Percentiles rank a stretch among this genome's conserved stretches.
phyloP scores from a whole-genome alignment of 2,329 filamentous ascomycete genomes.

The Claviceps pazoutovae region DNA sequence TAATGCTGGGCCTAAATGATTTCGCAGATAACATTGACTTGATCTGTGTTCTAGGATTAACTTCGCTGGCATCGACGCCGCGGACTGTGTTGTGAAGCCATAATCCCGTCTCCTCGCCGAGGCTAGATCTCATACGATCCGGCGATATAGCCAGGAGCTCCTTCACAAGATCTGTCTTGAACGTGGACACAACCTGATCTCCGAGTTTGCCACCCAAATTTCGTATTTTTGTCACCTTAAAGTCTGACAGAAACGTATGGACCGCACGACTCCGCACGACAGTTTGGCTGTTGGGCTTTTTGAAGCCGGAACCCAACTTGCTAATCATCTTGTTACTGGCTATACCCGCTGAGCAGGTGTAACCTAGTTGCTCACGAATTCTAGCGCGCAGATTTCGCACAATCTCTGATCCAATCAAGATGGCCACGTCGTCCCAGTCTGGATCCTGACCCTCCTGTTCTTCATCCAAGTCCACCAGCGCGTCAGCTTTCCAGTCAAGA shows the following conservation, averaged over 20 bases:
- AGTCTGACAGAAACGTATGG: constrained; percentile 61
- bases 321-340: constrained; percentile 89
- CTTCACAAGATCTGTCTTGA: constrained; percentile 65
- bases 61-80: constrained; percentile 75
- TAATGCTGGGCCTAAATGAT: constrained; percentile 78
- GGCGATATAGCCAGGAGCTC: constrained; percentile 61
- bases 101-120: constrained; percentile 71
- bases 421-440: constrained; percentile 91
- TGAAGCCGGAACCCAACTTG: constrained; percentile 80
- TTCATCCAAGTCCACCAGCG: constrained; percentile 64
- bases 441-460: constrained; percentile 67
- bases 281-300: constrained; percentile 90
- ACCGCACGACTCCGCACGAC: constrained; percentile 80
- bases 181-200: constrained; percentile 67
- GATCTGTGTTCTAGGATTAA: constrained; percentile 82
- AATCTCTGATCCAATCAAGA: constrained; percentile 79
- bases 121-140: constrained; percentile 60
- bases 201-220: constrained; percentile 93
- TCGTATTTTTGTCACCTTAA: constrained; percentile 91
- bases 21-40: constrained; percentile 97
- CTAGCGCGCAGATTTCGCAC: constrained; percentile 58
- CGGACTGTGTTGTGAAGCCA: constrained; percentile 81
- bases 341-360: constrained; percentile 85
- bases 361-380: constrained; percentile 58
- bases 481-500: constrained; percentile 72